Evolutionary conservation across 768 basidiomycete species (phyloP), one percentile per base, ranked within the genome.

Genomic region (Leucosporidium creatinivorum): DNA sequence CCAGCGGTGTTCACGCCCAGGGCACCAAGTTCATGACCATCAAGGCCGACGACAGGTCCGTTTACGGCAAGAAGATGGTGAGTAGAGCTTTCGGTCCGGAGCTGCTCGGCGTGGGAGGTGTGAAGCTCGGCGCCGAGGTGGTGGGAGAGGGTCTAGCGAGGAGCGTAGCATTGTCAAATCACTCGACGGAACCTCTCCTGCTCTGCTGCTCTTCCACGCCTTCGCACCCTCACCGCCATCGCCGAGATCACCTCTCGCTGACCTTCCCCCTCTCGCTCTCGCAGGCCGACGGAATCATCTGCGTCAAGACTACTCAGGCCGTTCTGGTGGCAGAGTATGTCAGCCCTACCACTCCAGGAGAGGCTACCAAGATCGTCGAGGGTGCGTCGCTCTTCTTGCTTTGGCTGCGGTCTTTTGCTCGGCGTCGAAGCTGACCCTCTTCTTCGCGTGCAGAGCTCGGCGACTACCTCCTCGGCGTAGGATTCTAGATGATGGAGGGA

Each of bases 231-330:
- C 15, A 12, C 30, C 39, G 2, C 28, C 25, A 31, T 19, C 1
- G 8, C 25, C 33, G n/a, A 12, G 21, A 15, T 19, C 33, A 31
- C 49, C 6, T 5, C 7, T 21, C 51, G n/a, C 55, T 58, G n/a
- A 39, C 47, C 21, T 54, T 4, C 25, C 18, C 25, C 51, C n/a
- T n/a, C 33, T 19, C n/a, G n/a, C 57, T 1, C 57, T 18, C 57
- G 7, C 75, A 93, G 91, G 83, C 82, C 26, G 85, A 89, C 77
- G 93, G 93, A 48, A 74, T 84, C 36, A 77, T 86, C 69, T 74
- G 92, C 66, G 86, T 89, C 57, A 89, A 88, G 82, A 93, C 91
- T 23, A 87, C 83, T 68, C 87, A 89, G 75, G 91, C 89, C n/a
- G 80, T 94, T 64, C 81, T 97, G 61, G 85, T 96, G 26, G 84